Percentiles rank a stretch among this genome's conserved stretches.
Conservation (phyloP, 2,329 filamentous ascomycete genomes). For the Colletotrichum brevisporum region DNA sequence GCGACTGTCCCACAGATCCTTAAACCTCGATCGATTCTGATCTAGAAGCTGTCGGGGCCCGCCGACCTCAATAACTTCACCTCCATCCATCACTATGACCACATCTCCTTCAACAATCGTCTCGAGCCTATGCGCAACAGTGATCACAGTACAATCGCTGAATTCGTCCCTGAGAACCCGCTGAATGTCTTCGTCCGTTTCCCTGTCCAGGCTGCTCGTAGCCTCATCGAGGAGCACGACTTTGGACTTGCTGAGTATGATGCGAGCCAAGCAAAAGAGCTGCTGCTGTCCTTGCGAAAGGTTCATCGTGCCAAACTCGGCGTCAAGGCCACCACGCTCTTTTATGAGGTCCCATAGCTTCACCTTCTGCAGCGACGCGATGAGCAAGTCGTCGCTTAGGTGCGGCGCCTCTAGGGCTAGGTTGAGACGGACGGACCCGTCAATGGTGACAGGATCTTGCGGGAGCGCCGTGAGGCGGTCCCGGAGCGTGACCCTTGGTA, state of each 20-base stretch:
- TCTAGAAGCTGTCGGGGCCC: neutral
- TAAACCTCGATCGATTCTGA: neutral
- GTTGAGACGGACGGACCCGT: conserved; percentile 38
- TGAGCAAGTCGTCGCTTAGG: conserved; percentile 25
- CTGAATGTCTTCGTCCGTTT: conserved; percentile 49
- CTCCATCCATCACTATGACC: conserved; percentile 60
- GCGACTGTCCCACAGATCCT: neutral
- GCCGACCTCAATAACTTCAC: conserved; percentile 53
- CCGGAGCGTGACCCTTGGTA: conserved; percentile 24
- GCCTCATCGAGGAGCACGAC: conserved; percentile 52
- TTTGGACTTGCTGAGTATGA: conserved; percentile 47
- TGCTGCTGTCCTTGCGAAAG: conserved; percentile 52
- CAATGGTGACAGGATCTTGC: conserved; percentile 40
- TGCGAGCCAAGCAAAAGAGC: conserved; percentile 49
- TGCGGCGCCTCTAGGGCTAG: conserved; percentile 41
- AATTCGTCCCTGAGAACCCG: conserved; percentile 51
- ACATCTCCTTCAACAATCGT: conserved; percentile 63
- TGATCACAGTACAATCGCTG: conserved; percentile 60
- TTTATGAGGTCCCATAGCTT: conserved; percentile 31
- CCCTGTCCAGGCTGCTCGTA: conserved; percentile 49
- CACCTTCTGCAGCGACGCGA: conserved; percentile 32
- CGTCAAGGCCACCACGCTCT: conserved; percentile 27
- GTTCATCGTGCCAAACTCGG: neutral
- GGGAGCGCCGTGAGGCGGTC: conserved; percentile 41
- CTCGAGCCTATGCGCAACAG: conserved; percentile 53